Base-by-base conservation (phyloP, 129 eudicot species). In the Chrysanthemum seticuspe region DNA sequence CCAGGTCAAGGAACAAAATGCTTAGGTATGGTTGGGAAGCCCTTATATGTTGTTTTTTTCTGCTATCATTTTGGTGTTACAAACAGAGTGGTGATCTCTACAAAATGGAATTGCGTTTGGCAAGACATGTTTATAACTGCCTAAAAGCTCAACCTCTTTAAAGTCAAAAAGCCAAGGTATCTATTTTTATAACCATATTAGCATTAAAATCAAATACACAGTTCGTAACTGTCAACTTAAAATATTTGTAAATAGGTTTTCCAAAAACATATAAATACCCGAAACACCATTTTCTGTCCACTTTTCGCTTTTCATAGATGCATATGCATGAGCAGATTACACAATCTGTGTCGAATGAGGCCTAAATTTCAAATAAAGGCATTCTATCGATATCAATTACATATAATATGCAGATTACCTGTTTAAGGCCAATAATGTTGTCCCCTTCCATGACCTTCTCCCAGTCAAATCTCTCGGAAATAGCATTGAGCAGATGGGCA, bases 381-480 rank as follows among this genome's bases (percentile, higher is more conserved):
- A 76, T 65, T 50, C 15, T 14, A 9, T 50, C 27, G 21, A 36
- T 68, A 19, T 15, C 0, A 23, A 12, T 50, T 49, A 68, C 13
- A 31, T 2, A 57, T 3, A n/a, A 56, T 12, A 66, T 45, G 60
- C 62, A 73, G 2, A 67, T 49, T 78, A 95, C 99, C 97, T 95
- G 97, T 76, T 90, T 83, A 61, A 95, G 94, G 40, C 99, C 99
- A 85, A 95, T 95, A 67, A 95, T 95, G 23, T 90, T 29, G 63
- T 95, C 96, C 14, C 91, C 99, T 82, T 95, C 99, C 96, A 95
- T 88, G 76, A 90, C 54, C 82, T 90, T 90, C 60, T 90, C 99
- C 99, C 99, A 95, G 72, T 86, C 94, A 82, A 95, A 95, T 85
- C 99, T 88, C 88, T 95, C 99, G 70, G 97, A 87, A 74, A 95